Percentiles rank a stretch among this genome's conserved stretches.
These are phyloP conservation scores for Collybia sp. DNA, from an alignment of 768 basidiomycete genomes.

Conservation along the genomic window DNA sequence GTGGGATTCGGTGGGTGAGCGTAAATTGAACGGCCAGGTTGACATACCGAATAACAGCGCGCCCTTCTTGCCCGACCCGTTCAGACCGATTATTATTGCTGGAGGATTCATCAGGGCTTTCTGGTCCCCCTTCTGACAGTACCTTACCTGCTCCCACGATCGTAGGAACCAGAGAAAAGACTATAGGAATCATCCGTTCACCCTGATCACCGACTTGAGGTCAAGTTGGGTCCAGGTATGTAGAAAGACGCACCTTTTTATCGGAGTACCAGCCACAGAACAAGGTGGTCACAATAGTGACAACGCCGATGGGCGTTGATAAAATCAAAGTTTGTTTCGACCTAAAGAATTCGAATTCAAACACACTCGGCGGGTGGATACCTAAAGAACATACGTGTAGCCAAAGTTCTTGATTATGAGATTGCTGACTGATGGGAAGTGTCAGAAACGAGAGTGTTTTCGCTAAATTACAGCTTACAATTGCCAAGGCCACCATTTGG, in stretches of 20 bases:
- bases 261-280: slow-evolving; percentile 64
- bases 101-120: background rate
- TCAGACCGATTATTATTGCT: slow-evolving; percentile 53
- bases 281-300: slow-evolving; percentile 43
- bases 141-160: slow-evolving; percentile 48
- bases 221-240: background rate
- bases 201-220: slow-evolving; percentile 24
- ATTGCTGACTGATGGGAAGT: slow-evolving; percentile 43
- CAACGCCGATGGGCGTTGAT: slow-evolving; percentile 48
- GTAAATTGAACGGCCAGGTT: background rate
- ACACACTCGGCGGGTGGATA: too few species aligned
- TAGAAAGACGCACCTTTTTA: slow-evolving; percentile 36
- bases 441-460: background rate
- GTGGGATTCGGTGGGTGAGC: background rate
- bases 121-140: background rate
- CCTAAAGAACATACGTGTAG: slow-evolving; percentile 41
- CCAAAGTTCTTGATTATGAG: slow-evolving; percentile 60
- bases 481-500: slow-evolving; percentile 63
- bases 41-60: slow-evolving; percentile 48
- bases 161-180: slow-evolving; percentile 52
- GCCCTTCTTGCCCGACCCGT: slow-evolving; percentile 42
- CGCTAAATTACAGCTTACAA: slow-evolving; percentile 33
- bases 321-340: slow-evolving; percentile 59
- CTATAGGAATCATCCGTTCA: slow-evolving; percentile 58
- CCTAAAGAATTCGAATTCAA: slow-evolving; percentile 16